phyloP scores from a whole-genome alignment of 2,329 filamentous ascomycete genomes.

The Microsporum canis region DNA sequence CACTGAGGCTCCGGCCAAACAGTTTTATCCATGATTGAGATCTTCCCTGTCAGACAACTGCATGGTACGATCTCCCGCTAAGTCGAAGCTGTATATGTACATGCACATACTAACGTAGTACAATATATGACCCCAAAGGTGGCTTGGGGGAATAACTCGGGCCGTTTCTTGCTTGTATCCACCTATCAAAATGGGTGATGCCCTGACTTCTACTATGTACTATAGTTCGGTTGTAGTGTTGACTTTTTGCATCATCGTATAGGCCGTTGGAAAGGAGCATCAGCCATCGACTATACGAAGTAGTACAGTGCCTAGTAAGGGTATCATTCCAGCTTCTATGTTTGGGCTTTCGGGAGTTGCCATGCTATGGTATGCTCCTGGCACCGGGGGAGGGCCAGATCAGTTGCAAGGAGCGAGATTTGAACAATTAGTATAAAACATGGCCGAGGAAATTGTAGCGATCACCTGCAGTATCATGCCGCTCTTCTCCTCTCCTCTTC shows the following conservation, averaged over 20 bases:
- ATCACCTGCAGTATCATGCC: not conserved
- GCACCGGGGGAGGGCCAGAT: not conserved
- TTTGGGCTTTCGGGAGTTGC: too few species aligned
- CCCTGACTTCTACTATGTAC: not conserved
- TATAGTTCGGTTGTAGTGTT: not conserved
- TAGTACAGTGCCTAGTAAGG: not conserved
- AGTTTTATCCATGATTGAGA: conserved; percentile 34
- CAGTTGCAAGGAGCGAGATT: too few species aligned
- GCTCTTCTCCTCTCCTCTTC: not conserved
- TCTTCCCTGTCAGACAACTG: conserved; percentile 40
- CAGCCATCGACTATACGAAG: not conserved
- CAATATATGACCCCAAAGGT: not conserved
- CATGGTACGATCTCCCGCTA: conserved; percentile 45
- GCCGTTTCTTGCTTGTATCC: not conserved
- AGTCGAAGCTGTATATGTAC: conserved; percentile 12
- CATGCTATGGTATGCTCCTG: too few species aligned
- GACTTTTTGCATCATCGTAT: not conserved
- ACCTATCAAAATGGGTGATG: not conserved
- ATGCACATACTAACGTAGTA: not conserved
- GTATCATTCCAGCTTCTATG: not conserved
- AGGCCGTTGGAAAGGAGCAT: not conserved
- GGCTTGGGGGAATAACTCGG: not conserved
- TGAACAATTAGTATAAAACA: not conserved
- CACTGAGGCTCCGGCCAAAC: conserved; percentile 24
- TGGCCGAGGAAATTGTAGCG: not conserved